Conservation (phyloP, 2,329 filamentous ascomycete species). For the Escovopsis weberi region DNA sequence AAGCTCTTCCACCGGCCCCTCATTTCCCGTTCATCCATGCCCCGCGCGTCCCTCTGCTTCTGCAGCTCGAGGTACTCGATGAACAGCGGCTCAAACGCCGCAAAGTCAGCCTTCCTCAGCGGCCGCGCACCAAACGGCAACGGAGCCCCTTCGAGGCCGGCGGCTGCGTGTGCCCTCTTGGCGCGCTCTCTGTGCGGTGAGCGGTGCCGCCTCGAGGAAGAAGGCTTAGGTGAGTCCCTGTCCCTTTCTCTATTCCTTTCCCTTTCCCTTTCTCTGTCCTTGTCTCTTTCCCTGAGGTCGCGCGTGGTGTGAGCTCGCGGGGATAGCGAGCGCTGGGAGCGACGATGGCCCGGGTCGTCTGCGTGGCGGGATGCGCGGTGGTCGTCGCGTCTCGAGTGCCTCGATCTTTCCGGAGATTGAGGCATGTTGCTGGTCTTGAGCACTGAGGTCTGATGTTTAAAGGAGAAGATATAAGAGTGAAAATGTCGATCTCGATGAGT, state of each 20-base stretch:
- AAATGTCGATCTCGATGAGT: no score
- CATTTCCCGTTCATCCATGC: constrained; percentile 59
- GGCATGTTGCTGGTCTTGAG: neutral
- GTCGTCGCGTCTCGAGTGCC: constrained; percentile 4
- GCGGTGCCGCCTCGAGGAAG: constrained; percentile 10
- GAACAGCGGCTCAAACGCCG: constrained; percentile 54
- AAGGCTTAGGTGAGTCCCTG: no score
- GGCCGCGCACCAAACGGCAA: constrained; percentile 53
- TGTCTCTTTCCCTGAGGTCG: constrained; percentile 6
- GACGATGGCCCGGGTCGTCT: neutral
- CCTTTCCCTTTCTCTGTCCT: constrained; percentile 3
- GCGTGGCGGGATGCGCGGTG: constrained; percentile 1
- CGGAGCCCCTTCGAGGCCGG: neutral
- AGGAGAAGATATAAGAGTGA: no score
- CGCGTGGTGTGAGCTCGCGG: constrained; percentile 1
- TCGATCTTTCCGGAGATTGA: constrained; percentile 1
- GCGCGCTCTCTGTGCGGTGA: constrained; percentile 10
- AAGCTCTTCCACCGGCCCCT: constrained; percentile 92
- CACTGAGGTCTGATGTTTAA: no score
- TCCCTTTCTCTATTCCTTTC: neutral
- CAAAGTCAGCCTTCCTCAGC: constrained; percentile 56
- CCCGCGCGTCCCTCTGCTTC: constrained; percentile 56
- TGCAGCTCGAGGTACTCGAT: constrained; percentile 79
- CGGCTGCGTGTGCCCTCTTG: constrained; percentile 1
- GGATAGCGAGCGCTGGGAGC: constrained; percentile 2